Evolutionary conservation across 306 rosid genomes (phyloP).

Genomic region (Bauhinia variegata): DNA sequence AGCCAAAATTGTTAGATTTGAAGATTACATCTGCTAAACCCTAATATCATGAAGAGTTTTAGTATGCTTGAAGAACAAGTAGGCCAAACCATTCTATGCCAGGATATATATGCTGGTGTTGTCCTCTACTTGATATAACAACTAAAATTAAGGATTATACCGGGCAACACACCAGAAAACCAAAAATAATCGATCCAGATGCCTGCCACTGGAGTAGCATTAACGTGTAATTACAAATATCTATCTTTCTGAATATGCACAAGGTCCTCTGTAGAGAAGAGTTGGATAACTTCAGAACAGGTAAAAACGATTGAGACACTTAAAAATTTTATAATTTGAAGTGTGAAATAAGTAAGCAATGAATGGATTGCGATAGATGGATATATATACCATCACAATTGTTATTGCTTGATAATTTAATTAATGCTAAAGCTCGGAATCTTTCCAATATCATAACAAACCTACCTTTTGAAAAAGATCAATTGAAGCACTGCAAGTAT

Average conservation of each 20-base stretch:
- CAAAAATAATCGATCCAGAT: background rate
- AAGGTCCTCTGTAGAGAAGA: constrained; percentile 46
- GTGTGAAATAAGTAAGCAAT: constrained; percentile 59
- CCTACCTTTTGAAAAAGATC: constrained; percentile 46
- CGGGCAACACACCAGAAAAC: too few relatives aligned
- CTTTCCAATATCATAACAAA: constrained; percentile 72
- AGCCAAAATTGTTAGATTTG: too few relatives aligned
- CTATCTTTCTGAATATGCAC: background rate
- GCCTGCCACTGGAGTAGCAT: background rate
- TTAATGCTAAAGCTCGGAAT: constrained; percentile 43
- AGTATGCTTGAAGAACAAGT: too few relatives aligned
- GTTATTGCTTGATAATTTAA: constrained; percentile 31
- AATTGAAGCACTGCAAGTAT: constrained; percentile 25
- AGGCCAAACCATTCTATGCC: too few relatives aligned
- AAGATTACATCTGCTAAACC: too few relatives aligned
- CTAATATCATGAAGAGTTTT: too few relatives aligned
- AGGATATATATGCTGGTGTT: too few relatives aligned
- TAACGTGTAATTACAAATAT: constrained; percentile 26
- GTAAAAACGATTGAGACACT: constrained; percentile 48
- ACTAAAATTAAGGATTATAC: too few relatives aligned
- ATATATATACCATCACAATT: constrained; percentile 22
- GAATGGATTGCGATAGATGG: constrained; percentile 39
- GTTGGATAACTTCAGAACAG: constrained; percentile 36
- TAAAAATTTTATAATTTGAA: constrained; percentile 45
- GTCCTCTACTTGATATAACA: too few relatives aligned